phyloP scores from a whole-genome alignment of 768 basidiomycete genomes.

The Russula sp. region DNA sequence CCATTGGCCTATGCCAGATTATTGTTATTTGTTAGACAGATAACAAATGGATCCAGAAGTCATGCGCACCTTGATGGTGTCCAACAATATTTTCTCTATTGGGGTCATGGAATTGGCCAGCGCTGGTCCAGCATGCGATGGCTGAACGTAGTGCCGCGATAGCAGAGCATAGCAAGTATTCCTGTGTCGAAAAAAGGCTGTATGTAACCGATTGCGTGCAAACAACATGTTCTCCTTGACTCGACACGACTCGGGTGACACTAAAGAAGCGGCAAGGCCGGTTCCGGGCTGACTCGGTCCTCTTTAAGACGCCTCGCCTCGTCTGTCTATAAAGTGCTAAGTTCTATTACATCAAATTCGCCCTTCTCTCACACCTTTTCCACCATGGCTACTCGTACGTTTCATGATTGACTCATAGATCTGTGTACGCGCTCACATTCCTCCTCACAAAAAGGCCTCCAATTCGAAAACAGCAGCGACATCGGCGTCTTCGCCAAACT shows the following conservation, averaged over 20 bases:
- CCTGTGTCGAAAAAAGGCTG: neutral
- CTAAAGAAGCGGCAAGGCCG: neutral
- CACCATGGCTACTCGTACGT: constrained; percentile 63
- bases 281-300: neutral
- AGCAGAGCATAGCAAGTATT: neutral
- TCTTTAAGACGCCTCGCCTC: neutral
- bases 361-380: neutral
- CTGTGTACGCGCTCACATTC: neutral
- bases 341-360: neutral
- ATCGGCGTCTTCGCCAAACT: constrained; percentile 97
- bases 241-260: constrained; percentile 6
- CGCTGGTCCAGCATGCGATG: neutral
- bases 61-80: constrained; percentile 62
- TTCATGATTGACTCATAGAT: neutral
- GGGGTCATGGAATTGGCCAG: constrained; percentile 6
- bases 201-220: neutral
- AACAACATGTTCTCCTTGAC: constrained; percentile 10
- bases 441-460: constrained; percentile 52
- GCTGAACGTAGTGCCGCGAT: constrained; percentile 3
- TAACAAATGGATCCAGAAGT: neutral
- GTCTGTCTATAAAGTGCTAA: neutral
- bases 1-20: constrained; percentile 61
- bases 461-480: constrained; percentile 93
- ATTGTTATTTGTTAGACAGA: neutral
- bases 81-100: constrained; percentile 61